phyloP scores from a whole-genome alignment of 148 eudicot genomes.

The Rhododendron mucronatum region DNA sequence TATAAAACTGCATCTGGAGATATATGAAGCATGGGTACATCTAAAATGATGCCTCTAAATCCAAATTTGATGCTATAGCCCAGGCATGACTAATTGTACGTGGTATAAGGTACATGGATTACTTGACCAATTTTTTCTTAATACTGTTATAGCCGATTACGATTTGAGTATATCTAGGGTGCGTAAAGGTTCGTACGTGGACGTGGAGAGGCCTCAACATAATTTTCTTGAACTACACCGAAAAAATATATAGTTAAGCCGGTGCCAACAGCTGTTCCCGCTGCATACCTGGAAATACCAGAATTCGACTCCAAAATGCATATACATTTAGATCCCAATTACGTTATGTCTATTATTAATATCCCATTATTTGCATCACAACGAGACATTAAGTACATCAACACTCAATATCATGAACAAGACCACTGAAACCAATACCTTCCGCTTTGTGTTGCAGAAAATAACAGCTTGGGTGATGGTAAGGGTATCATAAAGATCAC shows the following conservation, averaged over 20 bases:
- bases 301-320: neutral
- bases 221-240: neutral
- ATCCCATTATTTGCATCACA: neutral
- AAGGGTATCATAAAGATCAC: conserved; percentile 96
- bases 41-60: neutral
- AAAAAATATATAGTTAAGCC: neutral
- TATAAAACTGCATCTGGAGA: neutral
- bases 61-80: neutral
- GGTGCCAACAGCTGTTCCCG: neutral
- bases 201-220: neutral
- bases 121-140: neutral
- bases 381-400: neutral
- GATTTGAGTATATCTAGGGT: neutral
- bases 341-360: neutral
- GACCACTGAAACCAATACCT: conserved; percentile 37
- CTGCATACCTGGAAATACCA: neutral
- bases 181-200: neutral
- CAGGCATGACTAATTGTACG: neutral
- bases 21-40: neutral
- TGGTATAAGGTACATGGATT: neutral
- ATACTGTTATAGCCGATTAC: neutral
- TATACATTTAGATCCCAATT: neutral
- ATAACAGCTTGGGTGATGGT: conserved; percentile 97
- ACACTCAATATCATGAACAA: neutral
- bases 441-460: conserved; percentile 89